Evolutionary conservation across 1,284 basidiomycete species (phyloP).

Genomic region (Boletus austroedulis): DNA sequence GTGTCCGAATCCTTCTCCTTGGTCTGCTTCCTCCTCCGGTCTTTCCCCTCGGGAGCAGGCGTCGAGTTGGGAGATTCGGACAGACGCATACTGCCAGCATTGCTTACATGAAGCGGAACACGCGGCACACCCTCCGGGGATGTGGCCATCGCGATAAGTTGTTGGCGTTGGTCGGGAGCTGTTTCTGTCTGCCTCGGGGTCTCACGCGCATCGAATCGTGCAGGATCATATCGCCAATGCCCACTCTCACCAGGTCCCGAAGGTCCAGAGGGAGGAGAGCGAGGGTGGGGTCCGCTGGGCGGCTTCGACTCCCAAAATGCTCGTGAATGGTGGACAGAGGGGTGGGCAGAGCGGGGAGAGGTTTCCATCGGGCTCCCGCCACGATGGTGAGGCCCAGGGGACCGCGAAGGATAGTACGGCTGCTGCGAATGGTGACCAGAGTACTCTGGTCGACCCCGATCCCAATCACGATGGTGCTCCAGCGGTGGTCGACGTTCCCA

Average conservation of each 20-base stretch:
- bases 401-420: conserved; percentile 30
- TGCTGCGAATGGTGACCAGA: conserved; percentile 36
- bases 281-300: conserved; percentile 25
- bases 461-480: conserved; percentile 50
- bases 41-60: conserved; percentile 32
- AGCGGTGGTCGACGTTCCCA: conserved; percentile 54
- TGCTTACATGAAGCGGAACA: conserved; percentile 28
- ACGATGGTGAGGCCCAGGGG: conserved; percentile 33
- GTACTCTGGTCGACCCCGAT: conserved; percentile 53
- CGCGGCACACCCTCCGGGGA: conserved; percentile 37
- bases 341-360: conserved; percentile 53
- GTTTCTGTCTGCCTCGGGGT: conserved; percentile 28
- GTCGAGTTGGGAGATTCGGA: conserved; percentile 46
- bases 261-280: conserved; percentile 25
- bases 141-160: conserved; percentile 23
- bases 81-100: conserved; percentile 26
- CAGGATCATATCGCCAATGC: conserved; percentile 37
- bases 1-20: conserved; percentile 45
- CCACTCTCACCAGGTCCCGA: conserved; percentile 20
- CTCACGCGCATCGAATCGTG: conserved; percentile 33
- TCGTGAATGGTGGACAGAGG: conserved; percentile 21
- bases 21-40: conserved; percentile 28
- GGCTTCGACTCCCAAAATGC: conserved; percentile 36
- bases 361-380: conserved; percentile 45
- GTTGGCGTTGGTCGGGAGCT: conserved; percentile 26